These are phyloP conservation scores for Fusarium robinianum DNA, from an alignment of 2,329 filamentous ascomycete species.

Conservation along the genomic window DNA sequence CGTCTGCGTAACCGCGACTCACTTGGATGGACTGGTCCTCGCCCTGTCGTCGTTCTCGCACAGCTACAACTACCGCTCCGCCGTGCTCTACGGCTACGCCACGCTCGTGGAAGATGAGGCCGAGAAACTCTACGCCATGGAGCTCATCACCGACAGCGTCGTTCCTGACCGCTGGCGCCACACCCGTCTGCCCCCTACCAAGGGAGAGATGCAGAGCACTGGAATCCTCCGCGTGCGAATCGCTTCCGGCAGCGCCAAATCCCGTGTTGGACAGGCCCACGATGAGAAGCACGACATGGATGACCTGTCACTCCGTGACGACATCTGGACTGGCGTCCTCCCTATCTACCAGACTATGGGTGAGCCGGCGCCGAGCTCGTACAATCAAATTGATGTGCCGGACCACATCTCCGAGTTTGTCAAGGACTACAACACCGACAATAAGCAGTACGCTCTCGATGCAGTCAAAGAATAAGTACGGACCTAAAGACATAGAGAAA, in stretches of 20 bases:
- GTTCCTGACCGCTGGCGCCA: constrained; percentile 71
- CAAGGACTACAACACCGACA: constrained; percentile 45
- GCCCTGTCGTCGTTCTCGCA: constrained; percentile 79
- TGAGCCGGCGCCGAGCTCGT: constrained; percentile 61
- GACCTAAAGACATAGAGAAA: background rate
- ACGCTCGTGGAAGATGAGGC: constrained; percentile 65
- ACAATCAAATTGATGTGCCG: constrained; percentile 66
- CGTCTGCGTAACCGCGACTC: constrained; percentile 72
- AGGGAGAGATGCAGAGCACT: constrained; percentile 75
- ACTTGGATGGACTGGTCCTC: constrained; percentile 79
- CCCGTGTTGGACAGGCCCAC: constrained; percentile 65
- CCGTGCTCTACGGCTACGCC: constrained; percentile 76
- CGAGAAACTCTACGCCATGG: constrained; percentile 80
- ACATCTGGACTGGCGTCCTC: constrained; percentile 61
- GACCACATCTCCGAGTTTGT: constrained; percentile 58
- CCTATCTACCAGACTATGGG: constrained; percentile 68
- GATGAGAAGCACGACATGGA: constrained; percentile 56
- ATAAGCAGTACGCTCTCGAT: constrained; percentile 35
- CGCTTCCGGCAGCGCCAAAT: constrained; percentile 74
- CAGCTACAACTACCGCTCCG: constrained; percentile 86
- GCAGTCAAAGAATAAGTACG: constrained; percentile 31
- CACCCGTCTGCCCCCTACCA: constrained; percentile 70
- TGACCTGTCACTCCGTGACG: constrained; percentile 46
- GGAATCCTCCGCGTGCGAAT: constrained; percentile 72
- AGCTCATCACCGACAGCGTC: constrained; percentile 75